phyloP scores from a whole-genome alignment of 768 basidiomycete species.

The Coprinopsis sp. region DNA sequence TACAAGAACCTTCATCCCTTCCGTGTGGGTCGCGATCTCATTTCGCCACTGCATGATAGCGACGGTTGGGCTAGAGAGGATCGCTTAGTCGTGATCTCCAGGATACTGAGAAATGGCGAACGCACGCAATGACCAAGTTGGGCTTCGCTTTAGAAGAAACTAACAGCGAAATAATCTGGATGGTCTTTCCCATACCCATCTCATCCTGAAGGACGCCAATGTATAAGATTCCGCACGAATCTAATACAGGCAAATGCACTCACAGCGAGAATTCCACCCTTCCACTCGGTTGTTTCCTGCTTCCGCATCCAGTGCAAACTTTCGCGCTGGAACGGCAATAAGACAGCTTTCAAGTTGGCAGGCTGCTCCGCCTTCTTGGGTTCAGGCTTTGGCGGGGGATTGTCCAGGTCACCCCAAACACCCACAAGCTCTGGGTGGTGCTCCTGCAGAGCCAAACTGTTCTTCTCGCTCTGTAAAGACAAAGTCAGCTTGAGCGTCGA shows the following conservation, averaged over 20 bases:
- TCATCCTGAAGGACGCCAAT: constrained; percentile 55
- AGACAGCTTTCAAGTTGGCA: constrained; percentile 70
- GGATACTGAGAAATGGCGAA: constrained; percentile 32
- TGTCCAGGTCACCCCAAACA: constrained; percentile 85
- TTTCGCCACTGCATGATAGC: constrained; percentile 85
- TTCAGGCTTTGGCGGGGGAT: constrained; percentile 50
- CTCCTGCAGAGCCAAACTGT: constrained; percentile 53
- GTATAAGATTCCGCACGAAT: neutral
- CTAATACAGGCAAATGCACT: constrained; percentile 22
- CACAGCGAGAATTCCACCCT: constrained; percentile 89
- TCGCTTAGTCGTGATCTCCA: constrained; percentile 39
- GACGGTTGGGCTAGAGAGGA: constrained; percentile 41
- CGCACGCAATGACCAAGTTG: constrained; percentile 89
- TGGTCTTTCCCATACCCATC: constrained; percentile 97
- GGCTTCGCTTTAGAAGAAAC: constrained; percentile 74
- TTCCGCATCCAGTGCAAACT: constrained; percentile 94
- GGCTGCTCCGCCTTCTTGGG: constrained; percentile 79
- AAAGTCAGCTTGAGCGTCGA: constrained; percentile 5
- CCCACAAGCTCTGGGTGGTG: constrained; percentile 77
- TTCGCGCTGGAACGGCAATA: constrained; percentile 94
- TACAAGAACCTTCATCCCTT: constrained; percentile 79
- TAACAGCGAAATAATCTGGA: constrained; percentile 90
- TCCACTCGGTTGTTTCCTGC: constrained; percentile 85
- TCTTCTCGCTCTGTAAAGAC: constrained; percentile 61
- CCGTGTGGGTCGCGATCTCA: constrained; percentile 84